Conservation (phyloP, 2,329 filamentous ascomycete species). For the Fusarium sp. region DNA sequence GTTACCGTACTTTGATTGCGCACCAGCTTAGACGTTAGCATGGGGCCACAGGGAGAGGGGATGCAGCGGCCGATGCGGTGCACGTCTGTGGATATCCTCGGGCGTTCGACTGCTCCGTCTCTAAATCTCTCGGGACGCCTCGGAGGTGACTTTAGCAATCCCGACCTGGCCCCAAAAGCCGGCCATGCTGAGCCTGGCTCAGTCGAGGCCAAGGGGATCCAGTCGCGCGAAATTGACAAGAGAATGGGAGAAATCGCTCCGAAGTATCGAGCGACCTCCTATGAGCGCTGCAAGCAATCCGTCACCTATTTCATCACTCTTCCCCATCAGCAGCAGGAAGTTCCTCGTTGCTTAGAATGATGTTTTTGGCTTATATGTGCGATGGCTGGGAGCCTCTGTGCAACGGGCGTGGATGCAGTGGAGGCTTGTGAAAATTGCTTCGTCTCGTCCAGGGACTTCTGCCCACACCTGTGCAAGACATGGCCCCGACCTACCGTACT, state of each 20-base stretch:
- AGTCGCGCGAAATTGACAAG: not conserved
- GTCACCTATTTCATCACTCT: not conserved
- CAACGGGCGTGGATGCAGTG: constrained; percentile 32
- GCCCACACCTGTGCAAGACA: constrained; percentile 15
- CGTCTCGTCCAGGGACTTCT: constrained; percentile 12
- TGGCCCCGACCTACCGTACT: constrained; percentile 17
- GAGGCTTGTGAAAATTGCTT: constrained; percentile 18
- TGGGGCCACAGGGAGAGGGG: constrained; percentile 31
- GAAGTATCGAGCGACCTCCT: not conserved
- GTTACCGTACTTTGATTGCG: constrained; percentile 27
- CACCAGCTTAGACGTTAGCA: constrained; percentile 29
- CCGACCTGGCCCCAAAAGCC: not conserved
- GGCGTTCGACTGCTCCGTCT: constrained; percentile 22
- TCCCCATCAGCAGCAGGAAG: not conserved
- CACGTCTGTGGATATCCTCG: constrained; percentile 37
- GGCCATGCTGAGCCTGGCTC: not conserved
- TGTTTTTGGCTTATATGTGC: not conserved
- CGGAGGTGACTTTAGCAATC: constrained; percentile 12
- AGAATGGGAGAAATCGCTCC: not conserved
- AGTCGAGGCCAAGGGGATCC: not conserved
- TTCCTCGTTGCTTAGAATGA: not conserved
- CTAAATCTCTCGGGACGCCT: constrained; percentile 21
- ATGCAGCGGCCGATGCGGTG: constrained; percentile 37
- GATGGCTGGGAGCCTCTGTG: not conserved
- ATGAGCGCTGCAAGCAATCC: not conserved